A percentile compares a stretch with the other conserved stretches of the same genome.
Evolutionary conservation across 306 rosid species (phyloP).

Genomic region (Medicago lupulina): DNA sequence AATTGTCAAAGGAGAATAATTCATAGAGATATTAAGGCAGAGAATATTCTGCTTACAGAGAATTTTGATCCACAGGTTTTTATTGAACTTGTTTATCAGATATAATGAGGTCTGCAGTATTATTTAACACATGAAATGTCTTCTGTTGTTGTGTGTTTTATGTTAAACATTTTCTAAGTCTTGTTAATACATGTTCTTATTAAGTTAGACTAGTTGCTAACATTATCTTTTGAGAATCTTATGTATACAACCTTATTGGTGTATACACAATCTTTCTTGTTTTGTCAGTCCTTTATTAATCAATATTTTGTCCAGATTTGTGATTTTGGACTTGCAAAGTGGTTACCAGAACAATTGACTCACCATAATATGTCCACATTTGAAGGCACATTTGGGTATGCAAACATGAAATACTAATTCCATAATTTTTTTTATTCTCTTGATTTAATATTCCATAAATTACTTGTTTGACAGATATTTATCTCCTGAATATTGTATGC

Average conservation of each 20-base stretch:
- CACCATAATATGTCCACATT: constrained; percentile 79
- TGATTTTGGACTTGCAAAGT: constrained; percentile 96
- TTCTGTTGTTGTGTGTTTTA: background rate
- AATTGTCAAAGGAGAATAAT: constrained; percentile 81
- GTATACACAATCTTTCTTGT: background rate
- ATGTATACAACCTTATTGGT: background rate
- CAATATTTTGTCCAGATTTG: constrained; percentile 68
- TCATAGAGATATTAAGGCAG: constrained; percentile 92
- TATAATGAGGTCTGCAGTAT: background rate
- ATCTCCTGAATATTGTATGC: constrained; percentile 97
- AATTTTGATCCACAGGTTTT: constrained; percentile 89
- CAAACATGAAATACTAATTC: background rate
- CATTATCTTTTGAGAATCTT: background rate
- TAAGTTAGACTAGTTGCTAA: background rate
- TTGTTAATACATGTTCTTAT: constrained; percentile 13
- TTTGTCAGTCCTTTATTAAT: constrained; percentile 24
- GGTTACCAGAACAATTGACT: constrained; percentile 88
- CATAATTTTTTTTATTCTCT: background rate
- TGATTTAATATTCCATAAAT: constrained; percentile 3
- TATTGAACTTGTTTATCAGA: constrained; percentile 29
- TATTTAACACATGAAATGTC: background rate
- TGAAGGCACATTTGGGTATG: constrained; percentile 97
- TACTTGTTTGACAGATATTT: constrained; percentile 68
- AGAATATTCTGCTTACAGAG: constrained; percentile 81
- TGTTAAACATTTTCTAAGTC: background rate